Conservation (phyloP, 768 basidiomycete genomes). For the Pleurotus tuoliensis region DNA sequence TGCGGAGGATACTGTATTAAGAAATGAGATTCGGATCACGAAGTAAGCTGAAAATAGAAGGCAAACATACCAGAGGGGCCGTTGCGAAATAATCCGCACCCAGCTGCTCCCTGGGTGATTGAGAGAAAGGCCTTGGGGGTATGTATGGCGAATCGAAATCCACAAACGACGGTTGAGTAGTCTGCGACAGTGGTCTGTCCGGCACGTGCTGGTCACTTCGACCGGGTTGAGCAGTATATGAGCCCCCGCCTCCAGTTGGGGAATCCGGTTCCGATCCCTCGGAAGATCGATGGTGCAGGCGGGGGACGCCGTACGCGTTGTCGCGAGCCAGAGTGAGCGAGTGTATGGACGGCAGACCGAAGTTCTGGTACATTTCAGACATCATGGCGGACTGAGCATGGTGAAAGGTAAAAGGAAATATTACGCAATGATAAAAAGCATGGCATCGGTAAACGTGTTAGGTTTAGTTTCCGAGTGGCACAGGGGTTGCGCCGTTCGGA, state of each 20-base stretch:
- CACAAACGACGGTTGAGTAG: not conserved
- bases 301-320: not conserved
- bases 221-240: not conserved
- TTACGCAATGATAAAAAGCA: constrained; percentile 8
- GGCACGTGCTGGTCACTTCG: not conserved
- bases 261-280: constrained; percentile 6
- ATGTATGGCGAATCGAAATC: constrained; percentile 3
- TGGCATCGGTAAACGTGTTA: constrained; percentile 8
- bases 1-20: not conserved
- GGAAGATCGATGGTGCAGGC: constrained; percentile 4
- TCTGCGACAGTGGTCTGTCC: not conserved
- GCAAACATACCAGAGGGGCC: not conserved
- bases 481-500: not conserved
- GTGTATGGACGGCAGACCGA: constrained; percentile 6
- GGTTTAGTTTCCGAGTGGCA: constrained; percentile 9
- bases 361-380: constrained; percentile 5
- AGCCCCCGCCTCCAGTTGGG: constrained; percentile 1
- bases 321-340: not conserved
- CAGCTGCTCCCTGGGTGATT: not conserved
- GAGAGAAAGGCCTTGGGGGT: not conserved
- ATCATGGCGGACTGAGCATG: constrained; percentile 4
- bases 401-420: constrained; percentile 6
- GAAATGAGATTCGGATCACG: not conserved
- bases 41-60: not conserved
- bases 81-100: not conserved